Evolutionary conservation across 495 filamentous ascomycete species (phyloP), one percentile per base, ranked within the genome.

Genomic region (Penicillium canescens): DNA sequence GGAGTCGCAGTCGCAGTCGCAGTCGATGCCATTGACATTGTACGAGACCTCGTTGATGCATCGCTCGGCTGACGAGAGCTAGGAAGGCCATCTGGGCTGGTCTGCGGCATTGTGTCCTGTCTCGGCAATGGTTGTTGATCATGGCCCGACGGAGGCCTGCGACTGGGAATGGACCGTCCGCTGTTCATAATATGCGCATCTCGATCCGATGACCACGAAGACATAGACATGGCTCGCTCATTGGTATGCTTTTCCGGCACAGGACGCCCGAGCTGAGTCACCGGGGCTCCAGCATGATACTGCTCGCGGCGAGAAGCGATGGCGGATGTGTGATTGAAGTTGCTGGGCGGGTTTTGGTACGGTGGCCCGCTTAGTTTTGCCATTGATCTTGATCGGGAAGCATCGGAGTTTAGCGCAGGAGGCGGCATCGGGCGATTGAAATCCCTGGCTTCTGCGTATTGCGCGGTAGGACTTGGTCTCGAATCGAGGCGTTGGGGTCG

Each of bases 141-240:
- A 52, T 78, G 64, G 21, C 75, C 71, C 12, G 87, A 85, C 46
- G 84, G 80, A 57, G 86, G 77, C 62, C 80, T 66, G 57, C 83
- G 75, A 52, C 70, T 76, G 5, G 88, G 95, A 61, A 99, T 96
- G 0, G 95, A 80, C 50, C 95, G 82, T 46, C 95, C 95, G 59
- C 88, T 96, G 81, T 56, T 66, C 47, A 89, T 90, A 18, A 91
- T 96, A 62, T 96, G 94, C 50, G 86, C 79, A 51, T 98, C 90
- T 42, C 83, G 80, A 54, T 93, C 89, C 54, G 85, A 73, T 13
- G 86, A 79, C 66, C 96, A 96, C 3, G 88, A 88, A 13, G 86
- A 92, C 84, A 99, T 86, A 24, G 93, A 96, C 94, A 98, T 98
- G 44, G 94, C 84, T 44, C 95, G 82, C 64, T 97, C 92, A 63